phyloP scores from a whole-genome alignment of 2,329 filamentous ascomycete species.

The Phaeoacremonium minimum region DNA sequence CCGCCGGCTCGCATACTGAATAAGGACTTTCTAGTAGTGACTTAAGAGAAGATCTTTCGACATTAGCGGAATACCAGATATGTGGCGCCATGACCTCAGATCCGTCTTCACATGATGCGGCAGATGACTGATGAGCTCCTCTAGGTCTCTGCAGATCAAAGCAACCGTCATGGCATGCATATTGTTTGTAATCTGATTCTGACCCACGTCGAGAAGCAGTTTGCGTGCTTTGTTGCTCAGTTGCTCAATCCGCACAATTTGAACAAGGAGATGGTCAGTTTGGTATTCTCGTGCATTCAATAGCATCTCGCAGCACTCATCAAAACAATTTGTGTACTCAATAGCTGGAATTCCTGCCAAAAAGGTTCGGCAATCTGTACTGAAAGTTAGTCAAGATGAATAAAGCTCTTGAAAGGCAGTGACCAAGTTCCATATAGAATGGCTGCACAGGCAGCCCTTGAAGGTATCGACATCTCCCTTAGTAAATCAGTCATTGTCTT shows the following conservation, averaged over 20 bases:
- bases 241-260: neutral
- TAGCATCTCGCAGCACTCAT: neutral
- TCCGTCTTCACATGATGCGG: neutral
- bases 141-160: neutral
- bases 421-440: no score
- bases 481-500: constrained; percentile 20
- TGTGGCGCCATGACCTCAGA: neutral
- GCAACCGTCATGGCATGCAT: neutral
- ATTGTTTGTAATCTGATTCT: neutral
- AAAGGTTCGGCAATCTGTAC: neutral
- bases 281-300: neutral
- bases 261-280: neutral
- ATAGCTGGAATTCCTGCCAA: neutral
- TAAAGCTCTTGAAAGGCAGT: neutral
- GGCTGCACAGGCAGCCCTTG: constrained; percentile 36
- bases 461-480: constrained; percentile 32
- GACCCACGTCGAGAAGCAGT: neutral
- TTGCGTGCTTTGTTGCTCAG: neutral
- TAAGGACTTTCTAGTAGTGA: neutral
- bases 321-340: neutral
- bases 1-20: neutral
- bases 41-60: neutral
- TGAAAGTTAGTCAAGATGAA: neutral
- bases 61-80: neutral
- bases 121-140: neutral